These are phyloP conservation scores for Sarcodon aspratus DNA, from an alignment of 768 basidiomycete species.

Conservation along the genomic window DNA sequence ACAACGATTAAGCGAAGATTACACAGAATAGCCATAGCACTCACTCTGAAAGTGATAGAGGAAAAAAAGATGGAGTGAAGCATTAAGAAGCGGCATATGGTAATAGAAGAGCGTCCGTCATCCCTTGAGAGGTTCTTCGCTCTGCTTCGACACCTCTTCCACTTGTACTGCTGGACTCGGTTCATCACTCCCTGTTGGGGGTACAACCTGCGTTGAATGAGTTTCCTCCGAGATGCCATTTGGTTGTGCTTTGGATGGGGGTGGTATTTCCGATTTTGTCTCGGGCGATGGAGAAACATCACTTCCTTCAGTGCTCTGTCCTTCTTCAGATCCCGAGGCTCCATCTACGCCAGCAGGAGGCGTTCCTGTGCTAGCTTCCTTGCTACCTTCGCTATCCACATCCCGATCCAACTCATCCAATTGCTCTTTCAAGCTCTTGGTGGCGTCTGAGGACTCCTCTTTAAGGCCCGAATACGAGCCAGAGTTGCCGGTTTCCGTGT, in stretches of 20 bases:
- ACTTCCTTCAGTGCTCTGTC: constrained; percentile 10
- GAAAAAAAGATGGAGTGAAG: too few relatives aligned
- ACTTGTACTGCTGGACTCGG: constrained; percentile 39
- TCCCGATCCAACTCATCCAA: constrained; percentile 44
- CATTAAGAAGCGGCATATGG: too few relatives aligned
- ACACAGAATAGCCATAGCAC: too few relatives aligned
- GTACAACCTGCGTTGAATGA: constrained; percentile 36
- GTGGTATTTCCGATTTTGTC: constrained; percentile 33
- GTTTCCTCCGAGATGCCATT: constrained; percentile 31
- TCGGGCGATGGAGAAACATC: constrained; percentile 10
- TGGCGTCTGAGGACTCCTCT: constrained; percentile 36
- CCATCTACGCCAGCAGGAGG: constrained; percentile 19
- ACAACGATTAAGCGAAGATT: too few relatives aligned
- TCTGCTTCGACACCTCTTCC: constrained; percentile 57
- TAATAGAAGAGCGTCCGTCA: constrained; percentile 7
- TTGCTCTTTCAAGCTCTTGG: constrained; percentile 45
- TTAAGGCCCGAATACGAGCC: constrained; percentile 33
- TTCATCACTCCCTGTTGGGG: constrained; percentile 41
- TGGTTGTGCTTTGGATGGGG: constrained; percentile 29
- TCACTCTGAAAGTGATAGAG: too few relatives aligned
- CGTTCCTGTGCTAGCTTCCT: constrained; percentile 9
- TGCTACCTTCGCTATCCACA: constrained; percentile 16
- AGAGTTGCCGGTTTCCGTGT: constrained; percentile 18
- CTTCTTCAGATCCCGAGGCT: constrained; percentile 16
- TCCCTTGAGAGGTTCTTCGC: constrained; percentile 44